Base-by-base conservation (phyloP, 2,329 filamentous ascomycete species). In the Chrysosphaeria jannelii region DNA sequence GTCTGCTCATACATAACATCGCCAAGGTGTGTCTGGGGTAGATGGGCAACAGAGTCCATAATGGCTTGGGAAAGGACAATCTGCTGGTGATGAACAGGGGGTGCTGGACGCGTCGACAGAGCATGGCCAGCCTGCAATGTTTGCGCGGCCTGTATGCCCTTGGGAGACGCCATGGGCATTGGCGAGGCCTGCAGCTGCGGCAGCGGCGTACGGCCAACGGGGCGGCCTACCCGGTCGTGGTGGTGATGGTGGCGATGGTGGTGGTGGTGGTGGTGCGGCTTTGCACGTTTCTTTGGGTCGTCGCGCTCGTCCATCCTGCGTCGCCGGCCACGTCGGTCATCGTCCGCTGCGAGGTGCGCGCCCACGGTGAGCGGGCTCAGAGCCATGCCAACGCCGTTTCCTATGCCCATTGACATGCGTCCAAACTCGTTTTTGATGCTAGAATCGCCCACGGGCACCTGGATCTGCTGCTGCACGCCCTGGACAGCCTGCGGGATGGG, bases 371-470 rank as follows among this genome's bases (percentile, higher is more conserved):
- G 46, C 3, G 57, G 55, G 9, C 55, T 50, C 17, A 57, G 48
- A 19, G 43, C 48, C 27, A 33, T 30, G 29, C 44, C 50, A 15
- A 57, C 51, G 29, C 51, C 58, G 32, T 50, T 58, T 28, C 51
- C 79, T 33, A 93, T 76, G n/a, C 81, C 81, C 10, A 75, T 76
- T 44, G 90, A 91, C 55, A 91, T 89, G 30, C 76, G 67, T 14
- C 79, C 79, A 39, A 91, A 79, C 40, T 91, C 81, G 39, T 67
- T 88, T 51, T 91, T 90, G 37, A 91, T 89, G 20, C 71, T 71
- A 8, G 76, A 71, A 40, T 90, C 78, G 10, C 68, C 71, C 9
- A 65, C 62, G 5, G 76, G 74, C 4, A 71, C 74, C 25, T 71
- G 57, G 19, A 71, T 59, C 34, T 78, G 71, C 10, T 68, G 63